Evolutionary conservation across 1,284 basidiomycete species (phyloP), one percentile per base, ranked within the genome.

Genomic region (Heterobasidion occidentale): DNA sequence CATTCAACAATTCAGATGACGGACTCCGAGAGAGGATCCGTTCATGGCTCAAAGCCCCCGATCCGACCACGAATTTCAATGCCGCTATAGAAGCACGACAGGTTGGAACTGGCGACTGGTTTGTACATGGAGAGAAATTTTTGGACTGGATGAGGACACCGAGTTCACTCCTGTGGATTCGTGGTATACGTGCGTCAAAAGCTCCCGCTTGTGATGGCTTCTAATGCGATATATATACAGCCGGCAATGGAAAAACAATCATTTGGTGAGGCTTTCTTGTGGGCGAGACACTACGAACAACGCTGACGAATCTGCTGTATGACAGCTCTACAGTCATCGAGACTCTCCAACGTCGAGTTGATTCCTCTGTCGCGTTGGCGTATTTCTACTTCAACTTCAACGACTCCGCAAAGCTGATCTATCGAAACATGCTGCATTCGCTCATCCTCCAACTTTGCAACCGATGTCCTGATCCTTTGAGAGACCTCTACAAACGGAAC

Each of bases 341-440:
- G 20, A 19, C 46, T 20, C 12, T 56, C n/a, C 27, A 19, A 36
- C n/a, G 27, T 9, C 17, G 15, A 19, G 33, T 14, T 9, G 27
- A n/a, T n/a, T 11, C 12, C 11, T 42, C 38, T 42, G 38, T 51
- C 34, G 20, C n/a, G 15, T 19, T 56, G 0, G 51, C 36, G 15
- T 56, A 12, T 20, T 56, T 53, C 27, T 53, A 56, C 42, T 56
- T 53, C 20, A 46, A 56, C 33, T 45, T 47, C 33, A 46, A 36
- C n/a, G 36, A 53, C 27, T 3, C 46, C 15, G 27, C 35, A 15
- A 56, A 53, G 34, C 51, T 27, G 7, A 14, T 17, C 15, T 11
- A 52, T 38, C 51, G 27, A 12, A 52, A 33, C 17, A n/a, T 56
- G 6, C 33, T 56, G 17, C 35, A 45, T 17, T 56, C 56, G 33